A percentile compares a stretch with the other conserved stretches of the same genome.
phyloP scores from a whole-genome alignment of 345 rosid species.

The Syzygium grande region DNA sequence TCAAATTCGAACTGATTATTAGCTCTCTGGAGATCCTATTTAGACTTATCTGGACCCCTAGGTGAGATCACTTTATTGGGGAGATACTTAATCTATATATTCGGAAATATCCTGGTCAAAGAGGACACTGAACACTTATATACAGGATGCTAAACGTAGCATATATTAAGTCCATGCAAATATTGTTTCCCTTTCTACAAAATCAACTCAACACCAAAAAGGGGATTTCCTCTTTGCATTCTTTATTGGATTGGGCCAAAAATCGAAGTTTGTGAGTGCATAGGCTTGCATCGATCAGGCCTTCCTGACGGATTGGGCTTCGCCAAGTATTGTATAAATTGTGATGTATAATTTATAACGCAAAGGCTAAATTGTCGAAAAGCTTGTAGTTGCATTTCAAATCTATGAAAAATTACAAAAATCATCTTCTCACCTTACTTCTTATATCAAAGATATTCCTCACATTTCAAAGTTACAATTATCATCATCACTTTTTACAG shows the following conservation, averaged over 20 bases:
- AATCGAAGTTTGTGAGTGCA: neutral
- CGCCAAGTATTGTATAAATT: neutral
- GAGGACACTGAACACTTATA: neutral
- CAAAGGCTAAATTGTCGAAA: neutral
- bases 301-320: neutral
- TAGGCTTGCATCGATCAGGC: neutral
- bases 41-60: neutral
- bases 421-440: neutral
- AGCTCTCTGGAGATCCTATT: neutral
- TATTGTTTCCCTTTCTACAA: neutral
- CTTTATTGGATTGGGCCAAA: neutral
- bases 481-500: neutral
- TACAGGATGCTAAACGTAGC: neutral
- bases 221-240: neutral
- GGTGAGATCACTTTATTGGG: neutral
- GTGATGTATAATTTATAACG: neutral
- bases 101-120: neutral
- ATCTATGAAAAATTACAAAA: neutral
- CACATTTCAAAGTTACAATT: neutral
- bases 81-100: neutral
- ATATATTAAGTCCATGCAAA: neutral
- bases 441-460: neutral
- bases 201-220: neutral
- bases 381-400: neutral
- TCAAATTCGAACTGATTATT: neutral